A percentile compares a stretch with the other conserved stretches of the same genome.
Evolutionary conservation across 164 flowering plant genomes (phyloP).

Genomic region (Tetracentron sinense): DNA sequence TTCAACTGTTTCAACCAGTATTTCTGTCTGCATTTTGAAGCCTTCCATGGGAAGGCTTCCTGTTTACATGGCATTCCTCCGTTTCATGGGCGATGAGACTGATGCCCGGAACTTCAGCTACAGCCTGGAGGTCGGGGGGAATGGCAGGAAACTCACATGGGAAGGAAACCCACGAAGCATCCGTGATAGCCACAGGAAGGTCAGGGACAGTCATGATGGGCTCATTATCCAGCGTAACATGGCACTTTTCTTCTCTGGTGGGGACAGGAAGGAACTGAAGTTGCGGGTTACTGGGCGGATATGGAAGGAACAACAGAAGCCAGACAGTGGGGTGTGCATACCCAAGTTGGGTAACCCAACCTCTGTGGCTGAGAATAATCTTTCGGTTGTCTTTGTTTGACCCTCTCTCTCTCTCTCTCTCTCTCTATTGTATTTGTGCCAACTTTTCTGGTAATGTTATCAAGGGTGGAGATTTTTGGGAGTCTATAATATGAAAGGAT

Average conservation of each 20-base stretch:
- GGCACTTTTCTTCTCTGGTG: slow-evolving; percentile 50
- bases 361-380: slow-evolving; percentile 48
- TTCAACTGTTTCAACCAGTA: slow-evolving; percentile 95
- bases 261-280: slow-evolving; percentile 42
- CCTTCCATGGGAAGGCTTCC: slow-evolving; percentile 58
- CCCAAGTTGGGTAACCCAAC: too few species aligned
- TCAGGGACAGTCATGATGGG: slow-evolving; percentile 48
- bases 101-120: slow-evolving; percentile 45
- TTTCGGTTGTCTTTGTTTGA: not conserved
- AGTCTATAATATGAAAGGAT: not conserved
- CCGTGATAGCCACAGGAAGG: slow-evolving; percentile 47
- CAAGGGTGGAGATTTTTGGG: not conserved
- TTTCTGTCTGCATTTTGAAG: slow-evolving; percentile 93
- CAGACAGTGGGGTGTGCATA: too few species aligned
- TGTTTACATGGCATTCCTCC: slow-evolving; percentile 48
- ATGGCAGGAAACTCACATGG: slow-evolving; percentile 43
- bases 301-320: slow-evolving; percentile 63
- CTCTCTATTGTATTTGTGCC: slow-evolving; percentile 1
- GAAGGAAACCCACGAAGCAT: slow-evolving; percentile 49
- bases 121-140: slow-evolving; percentile 52
- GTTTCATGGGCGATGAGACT: slow-evolving; percentile 49
- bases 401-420: not conserved
- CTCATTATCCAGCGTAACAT: slow-evolving; percentile 45
- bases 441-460: not conserved
- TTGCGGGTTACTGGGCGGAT: slow-evolving; percentile 80